These are phyloP conservation scores for Cercospora brassicicola DNA, from an alignment of 2,329 filamentous ascomycete genomes.

Conservation along the genomic window DNA sequence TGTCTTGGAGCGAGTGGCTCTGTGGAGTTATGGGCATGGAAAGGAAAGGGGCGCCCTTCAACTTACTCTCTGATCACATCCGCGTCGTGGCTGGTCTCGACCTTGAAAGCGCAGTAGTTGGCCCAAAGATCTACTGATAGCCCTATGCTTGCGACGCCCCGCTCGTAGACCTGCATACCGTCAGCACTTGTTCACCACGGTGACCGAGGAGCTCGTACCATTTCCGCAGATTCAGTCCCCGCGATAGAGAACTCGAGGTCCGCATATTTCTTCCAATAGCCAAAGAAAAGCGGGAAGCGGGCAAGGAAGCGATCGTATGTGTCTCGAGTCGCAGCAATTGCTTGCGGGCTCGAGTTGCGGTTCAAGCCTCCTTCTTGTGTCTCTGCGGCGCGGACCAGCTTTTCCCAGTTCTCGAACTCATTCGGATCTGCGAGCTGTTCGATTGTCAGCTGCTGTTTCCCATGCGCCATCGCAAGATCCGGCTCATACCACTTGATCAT, in stretches of 20 bases:
- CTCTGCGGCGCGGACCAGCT: conserved; percentile 79
- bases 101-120: conserved; percentile 96
- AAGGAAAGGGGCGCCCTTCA: conserved; percentile 62
- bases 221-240: conserved; percentile 93
- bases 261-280: conserved; percentile 99
- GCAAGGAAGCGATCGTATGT: conserved; percentile 89
- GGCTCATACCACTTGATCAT: conserved; percentile 33
- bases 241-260: conserved; percentile 96
- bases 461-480: background rate
- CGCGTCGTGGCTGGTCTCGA: conserved; percentile 92
- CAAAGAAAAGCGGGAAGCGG: conserved; percentile 93
- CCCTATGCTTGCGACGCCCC: conserved; percentile 87
- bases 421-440: conserved; percentile 69
- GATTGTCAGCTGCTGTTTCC: conserved; percentile 6
- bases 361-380: conserved; percentile 88
- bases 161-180: conserved; percentile 75
- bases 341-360: conserved; percentile 92
- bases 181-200: conserved; percentile 35
- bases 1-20: conserved; percentile 17
- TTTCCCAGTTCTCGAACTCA: conserved; percentile 94
- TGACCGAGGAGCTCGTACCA: conserved; percentile 59
- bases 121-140: conserved; percentile 96
- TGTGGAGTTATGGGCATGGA: conserved; percentile 29
- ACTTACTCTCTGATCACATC: conserved; percentile 99
- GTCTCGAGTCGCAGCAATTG: conserved; percentile 81